Percentiles rank a stretch among this genome's conserved stretches.
These are phyloP conservation scores for Taiozyma sp. DNA, from an alignment of 1,139 yeast genomes.

Conservation along the genomic window DNA sequence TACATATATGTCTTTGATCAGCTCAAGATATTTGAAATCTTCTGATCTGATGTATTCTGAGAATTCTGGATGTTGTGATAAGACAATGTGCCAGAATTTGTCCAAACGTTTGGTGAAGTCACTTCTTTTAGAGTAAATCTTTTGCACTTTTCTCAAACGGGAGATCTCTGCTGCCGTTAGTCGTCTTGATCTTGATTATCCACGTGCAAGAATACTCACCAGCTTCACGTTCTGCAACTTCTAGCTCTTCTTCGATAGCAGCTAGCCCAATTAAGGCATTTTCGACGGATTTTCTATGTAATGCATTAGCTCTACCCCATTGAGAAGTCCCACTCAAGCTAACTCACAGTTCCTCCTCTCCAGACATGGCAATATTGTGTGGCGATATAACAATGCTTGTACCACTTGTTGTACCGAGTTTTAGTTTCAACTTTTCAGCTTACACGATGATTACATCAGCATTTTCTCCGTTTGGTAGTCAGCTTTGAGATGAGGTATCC, in stretches of 20 bases:
- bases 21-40: conserved; percentile 65
- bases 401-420: too few relatives aligned
- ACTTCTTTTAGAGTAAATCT: conserved; percentile 48
- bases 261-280: conserved; percentile 22
- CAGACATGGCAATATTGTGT: not conserved
- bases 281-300: conserved; percentile 14
- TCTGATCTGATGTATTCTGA: conserved; percentile 64
- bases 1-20: conserved; percentile 52
- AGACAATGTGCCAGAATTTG: conserved; percentile 71
- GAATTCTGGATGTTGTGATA: conserved; percentile 74
- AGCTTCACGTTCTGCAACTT: conserved; percentile 22
- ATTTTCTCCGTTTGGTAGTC: not conserved
- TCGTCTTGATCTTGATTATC: not conserved
- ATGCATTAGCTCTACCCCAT: not conserved
- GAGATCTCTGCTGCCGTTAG: conserved; percentile 29
- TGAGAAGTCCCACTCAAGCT: not conserved
- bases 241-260: conserved; percentile 20
- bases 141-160: conserved; percentile 45
- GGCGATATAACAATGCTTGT: not conserved
- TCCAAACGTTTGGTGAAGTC: conserved; percentile 44
- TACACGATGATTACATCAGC: not conserved
- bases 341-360: conserved; percentile 3
- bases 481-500: not conserved
- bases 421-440: too few relatives aligned
- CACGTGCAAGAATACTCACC: conserved; percentile 13